A percentile compares a stretch with the other conserved stretches of the same genome.
Evolutionary conservation across 164 flowering plant genomes (phyloP).

Genomic region (Magnolia officinalis): DNA sequence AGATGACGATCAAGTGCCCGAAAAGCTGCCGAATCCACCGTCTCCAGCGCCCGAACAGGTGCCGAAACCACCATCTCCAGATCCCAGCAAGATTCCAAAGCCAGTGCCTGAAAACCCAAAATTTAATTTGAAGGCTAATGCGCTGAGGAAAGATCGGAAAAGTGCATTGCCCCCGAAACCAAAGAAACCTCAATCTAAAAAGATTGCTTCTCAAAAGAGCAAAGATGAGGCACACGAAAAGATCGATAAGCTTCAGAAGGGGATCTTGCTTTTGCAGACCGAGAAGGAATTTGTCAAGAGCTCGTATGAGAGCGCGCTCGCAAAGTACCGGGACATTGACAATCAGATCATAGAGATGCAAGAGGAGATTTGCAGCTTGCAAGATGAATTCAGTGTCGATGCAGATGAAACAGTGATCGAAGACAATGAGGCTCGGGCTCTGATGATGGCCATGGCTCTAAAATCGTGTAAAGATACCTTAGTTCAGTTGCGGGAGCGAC

Average conservation of each 20-base stretch:
- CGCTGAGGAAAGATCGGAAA: conserved; percentile 22
- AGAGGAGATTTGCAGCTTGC: conserved; percentile 41
- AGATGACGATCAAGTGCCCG: background rate
- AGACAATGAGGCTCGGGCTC: conserved; percentile 61
- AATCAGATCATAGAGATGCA: conserved; percentile 53
- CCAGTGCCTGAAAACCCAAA: background rate
- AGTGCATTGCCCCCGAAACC: conserved; percentile 21
- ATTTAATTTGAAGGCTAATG: background rate
- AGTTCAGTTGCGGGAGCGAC: conserved; percentile 47
- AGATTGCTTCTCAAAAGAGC: conserved; percentile 12
- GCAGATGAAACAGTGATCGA: conserved; percentile 34
- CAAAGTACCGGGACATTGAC: conserved; percentile 69
- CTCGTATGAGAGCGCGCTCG: conserved; percentile 42
- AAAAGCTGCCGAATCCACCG: background rate
- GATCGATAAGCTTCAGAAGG: conserved; percentile 60
- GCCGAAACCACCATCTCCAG: background rate
- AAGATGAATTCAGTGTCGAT: conserved; percentile 64
- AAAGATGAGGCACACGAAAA: conserved; percentile 32
- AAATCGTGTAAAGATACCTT: conserved; percentile 59
- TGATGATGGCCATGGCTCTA: conserved; percentile 66
- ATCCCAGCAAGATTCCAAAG: background rate
- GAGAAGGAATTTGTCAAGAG: conserved; percentile 75
- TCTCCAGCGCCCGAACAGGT: background rate
- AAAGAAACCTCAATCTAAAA: conserved; percentile 24
- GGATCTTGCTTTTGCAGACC: conserved; percentile 60